Conservation (phyloP, 2,329 filamentous ascomycete genomes). For the Beauveria sp. region DNA sequence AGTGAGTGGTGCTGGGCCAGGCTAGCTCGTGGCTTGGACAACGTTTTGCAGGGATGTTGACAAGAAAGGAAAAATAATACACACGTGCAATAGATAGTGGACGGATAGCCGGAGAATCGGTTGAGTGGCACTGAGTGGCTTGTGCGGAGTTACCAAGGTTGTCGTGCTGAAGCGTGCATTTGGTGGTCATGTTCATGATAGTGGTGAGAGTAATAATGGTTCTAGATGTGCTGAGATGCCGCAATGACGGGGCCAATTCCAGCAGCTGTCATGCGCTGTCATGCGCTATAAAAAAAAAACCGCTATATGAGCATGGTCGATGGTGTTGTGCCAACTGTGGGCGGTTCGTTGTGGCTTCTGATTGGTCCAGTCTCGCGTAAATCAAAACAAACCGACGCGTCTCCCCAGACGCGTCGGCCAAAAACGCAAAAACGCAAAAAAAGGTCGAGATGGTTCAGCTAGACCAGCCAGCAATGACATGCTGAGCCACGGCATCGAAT, state of each 20-base stretch:
- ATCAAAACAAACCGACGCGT: conserved; percentile 13
- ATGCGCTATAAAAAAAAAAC: no score
- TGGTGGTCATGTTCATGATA: no score
- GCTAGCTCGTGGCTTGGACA: background rate
- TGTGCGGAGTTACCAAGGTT: no score
- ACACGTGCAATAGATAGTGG: background rate
- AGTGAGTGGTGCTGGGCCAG: background rate
- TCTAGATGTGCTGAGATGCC: no score
- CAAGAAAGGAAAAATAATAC: background rate
- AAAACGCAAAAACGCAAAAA: background rate
- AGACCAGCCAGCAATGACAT: background rate
- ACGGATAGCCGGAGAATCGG: background rate
- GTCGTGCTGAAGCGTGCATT: background rate
- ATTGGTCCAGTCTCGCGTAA: conserved; percentile 7
- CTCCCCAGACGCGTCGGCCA: conserved; percentile 8
- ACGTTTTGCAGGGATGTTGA: conserved; percentile 1
- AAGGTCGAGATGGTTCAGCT: background rate
- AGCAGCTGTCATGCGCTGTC: background rate
- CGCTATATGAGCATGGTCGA: no score
- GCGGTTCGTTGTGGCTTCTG: background rate
- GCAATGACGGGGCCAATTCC: no score
- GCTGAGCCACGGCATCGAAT: background rate
- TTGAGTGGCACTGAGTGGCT: background rate
- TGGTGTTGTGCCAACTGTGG: background rate
- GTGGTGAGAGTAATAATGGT: no score